Base-by-base conservation (phyloP, 2,329 filamentous ascomycete species). In the Ophiostoma ips region DNA sequence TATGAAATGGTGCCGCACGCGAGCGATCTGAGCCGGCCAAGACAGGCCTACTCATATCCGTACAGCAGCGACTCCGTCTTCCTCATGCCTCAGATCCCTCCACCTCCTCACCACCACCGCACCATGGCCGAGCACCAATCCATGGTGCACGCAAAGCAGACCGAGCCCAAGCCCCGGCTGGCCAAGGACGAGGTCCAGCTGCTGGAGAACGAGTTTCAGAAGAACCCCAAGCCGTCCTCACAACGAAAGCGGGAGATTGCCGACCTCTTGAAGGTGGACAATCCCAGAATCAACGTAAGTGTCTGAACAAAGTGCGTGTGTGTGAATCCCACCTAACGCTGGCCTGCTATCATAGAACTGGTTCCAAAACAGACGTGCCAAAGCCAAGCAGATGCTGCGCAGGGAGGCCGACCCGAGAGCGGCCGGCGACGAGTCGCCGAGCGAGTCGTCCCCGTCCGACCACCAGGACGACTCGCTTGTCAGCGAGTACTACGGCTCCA, bases 311-410 rank as follows among this genome's bases (percentile, higher is more conserved):
- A 16, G 11, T 10, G 31, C 31, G 9, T 34, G 6, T 31, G 6
- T 31, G 11, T 31, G 6, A 6, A 40, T 10, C 8, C 28, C 10
- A 35, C 15, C 28, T 5, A 45, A 45, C 28, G 28, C 11, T 13
- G 4, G 15, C n/a, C 46, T 34, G 48, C 21, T n/a, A 48, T 16
- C 12, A 10, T 48, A 82, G 78, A 83, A 83, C 60, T 83, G 79
- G 79, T 83, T 83, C 59, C 79, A 83, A 57, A 83, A 83, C 60
- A 69, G 79, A 52, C 71, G 79, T 48, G 78, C 79, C 49, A 76
- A 79, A 63, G 76, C 76, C 55, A 80, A 80, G 71, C 78, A 81
- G 61, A 74, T 71, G 58, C 79, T 78, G 55, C 66, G 71, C 41
- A 67, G 70, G 51, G 71, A 71, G 50, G 69, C 71, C 53, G 70